Evolutionary conservation across 805 yeast species (phyloP).

Genomic region (Hanseniaspora guilliermondii): DNA sequence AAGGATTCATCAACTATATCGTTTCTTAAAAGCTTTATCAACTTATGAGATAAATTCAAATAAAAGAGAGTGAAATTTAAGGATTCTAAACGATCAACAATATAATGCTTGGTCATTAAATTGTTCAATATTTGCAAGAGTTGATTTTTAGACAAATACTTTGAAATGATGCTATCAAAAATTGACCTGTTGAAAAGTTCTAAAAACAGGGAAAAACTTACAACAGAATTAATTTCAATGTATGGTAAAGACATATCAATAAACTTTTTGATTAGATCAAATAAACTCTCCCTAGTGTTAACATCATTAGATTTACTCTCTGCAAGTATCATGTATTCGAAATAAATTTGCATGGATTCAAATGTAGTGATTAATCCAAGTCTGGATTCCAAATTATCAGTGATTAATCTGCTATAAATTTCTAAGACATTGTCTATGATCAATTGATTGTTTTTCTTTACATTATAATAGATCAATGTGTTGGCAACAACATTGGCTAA

Average conservation of each 20-base stretch:
- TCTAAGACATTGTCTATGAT: conserved; percentile 11
- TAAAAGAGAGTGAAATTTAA: conserved; percentile 13
- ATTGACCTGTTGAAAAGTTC: conserved; percentile 23
- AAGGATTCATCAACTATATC: conserved; percentile 24
- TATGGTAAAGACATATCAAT: conserved; percentile 9
- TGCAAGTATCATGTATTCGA: background rate
- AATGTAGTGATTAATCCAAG: conserved; percentile 10
- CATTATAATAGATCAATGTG: background rate
- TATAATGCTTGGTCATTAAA: conserved; percentile 13
- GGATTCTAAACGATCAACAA: conserved; percentile 12
- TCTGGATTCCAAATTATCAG: conserved; percentile 10
- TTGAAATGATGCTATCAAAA: conserved; percentile 14
- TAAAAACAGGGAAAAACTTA: conserved; percentile 30
- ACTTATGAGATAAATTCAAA: conserved; percentile 19
- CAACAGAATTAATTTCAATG: conserved; percentile 19
- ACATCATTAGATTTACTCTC: background rate
- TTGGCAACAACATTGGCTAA: conserved; percentile 3
- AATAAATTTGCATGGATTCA: conserved; percentile 9
- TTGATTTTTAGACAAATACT: background rate
- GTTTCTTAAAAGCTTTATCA: conserved; percentile 22
- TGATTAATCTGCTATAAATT: conserved; percentile 12
- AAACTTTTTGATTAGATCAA: background rate
- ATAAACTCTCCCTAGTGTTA: conserved; percentile 19
- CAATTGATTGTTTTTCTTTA: conserved; percentile 9
- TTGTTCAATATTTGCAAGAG: conserved; percentile 23